Evolutionary conservation across 306 rosid genomes (phyloP), one percentile per base, ranked within the genome.

Genomic region (Luffa aegyptiaca): DNA sequence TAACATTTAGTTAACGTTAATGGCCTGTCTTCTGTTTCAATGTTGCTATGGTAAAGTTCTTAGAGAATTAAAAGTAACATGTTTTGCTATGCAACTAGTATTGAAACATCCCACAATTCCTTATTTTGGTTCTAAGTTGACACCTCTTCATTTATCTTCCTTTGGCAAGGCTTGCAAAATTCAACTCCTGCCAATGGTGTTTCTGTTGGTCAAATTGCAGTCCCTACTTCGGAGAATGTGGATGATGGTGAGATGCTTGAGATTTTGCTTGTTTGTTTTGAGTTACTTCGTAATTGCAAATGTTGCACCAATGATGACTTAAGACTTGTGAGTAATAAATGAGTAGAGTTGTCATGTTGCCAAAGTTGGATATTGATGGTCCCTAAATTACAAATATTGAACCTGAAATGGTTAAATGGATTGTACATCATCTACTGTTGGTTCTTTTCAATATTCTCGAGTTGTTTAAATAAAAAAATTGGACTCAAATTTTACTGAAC

Each of bases 191-290:
- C 80, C 64, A 76, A 55, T 76, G 80, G 80, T 11, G 46, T 86
- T 84, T 77, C 83, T 92, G 97, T 92, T 83, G 85, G 76, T 88
- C 93, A 86, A 81, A 87, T 76, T 85, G 82, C 83, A 20, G 70
- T 78, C 83, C 88, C 93, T 16, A 52, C 87, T 80, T 81, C 91
- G 71, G 85, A 86, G 59, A 90, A 86, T 75, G 95, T 12, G 13
- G 91, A 88, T 84, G 97, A 82, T 71, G 98, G 98, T 94, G 82
- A 91, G 93, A 53, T 33, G 75, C 69, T 64, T 46, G 35, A 68
- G 36, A 75, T 83, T 83, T 56, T 79, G 8, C 80, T 65, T 13
- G 62, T 78, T 10, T 42, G 64, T 16, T 70, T 44, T 17, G 6
- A 35, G 37, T 76, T 41, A 52, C 36, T 75, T 31, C 48, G 5